phyloP scores from a whole-genome alignment of 2,329 filamentous ascomycete genomes.

The Ophiostoma fasciatum region DNA sequence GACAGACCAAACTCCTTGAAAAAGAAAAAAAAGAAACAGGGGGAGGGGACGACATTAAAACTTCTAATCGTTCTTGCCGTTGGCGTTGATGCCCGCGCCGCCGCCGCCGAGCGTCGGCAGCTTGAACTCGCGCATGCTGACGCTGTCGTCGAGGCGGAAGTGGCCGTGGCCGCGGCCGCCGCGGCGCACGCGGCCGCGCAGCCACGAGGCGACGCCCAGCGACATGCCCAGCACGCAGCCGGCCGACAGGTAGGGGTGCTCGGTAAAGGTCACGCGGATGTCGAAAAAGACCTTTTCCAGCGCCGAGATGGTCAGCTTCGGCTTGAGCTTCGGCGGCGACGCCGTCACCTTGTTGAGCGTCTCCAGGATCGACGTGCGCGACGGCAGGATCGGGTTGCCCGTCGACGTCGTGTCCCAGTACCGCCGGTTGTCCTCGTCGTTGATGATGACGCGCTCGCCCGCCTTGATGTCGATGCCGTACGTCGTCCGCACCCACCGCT shows the following conservation, averaged over 20 bases:
- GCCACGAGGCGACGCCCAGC: constrained; percentile 36
- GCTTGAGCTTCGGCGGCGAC: constrained; percentile 53
- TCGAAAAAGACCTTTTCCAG: constrained; percentile 60
- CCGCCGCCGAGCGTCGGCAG: constrained; percentile 42
- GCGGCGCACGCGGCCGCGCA: constrained; percentile 38
- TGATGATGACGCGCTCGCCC: constrained; percentile 87
- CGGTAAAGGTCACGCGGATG: constrained; percentile 40
- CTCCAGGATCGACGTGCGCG: constrained; percentile 80
- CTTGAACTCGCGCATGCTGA: constrained; percentile 39
- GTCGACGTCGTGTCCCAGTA: constrained; percentile 92
- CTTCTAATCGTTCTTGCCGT: constrained; percentile 40
- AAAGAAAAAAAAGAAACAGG: too few relatives aligned
- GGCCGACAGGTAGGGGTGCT: constrained; percentile 44
- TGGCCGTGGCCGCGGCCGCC: constrained; percentile 39
- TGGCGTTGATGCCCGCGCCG: constrained; percentile 23
- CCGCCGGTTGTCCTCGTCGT: constrained; percentile 85
- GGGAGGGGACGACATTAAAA: too few relatives aligned
- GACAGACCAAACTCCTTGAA: neutral
- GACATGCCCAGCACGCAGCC: constrained; percentile 42
- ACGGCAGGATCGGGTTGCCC: constrained; percentile 79
- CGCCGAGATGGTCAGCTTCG: constrained; percentile 62
- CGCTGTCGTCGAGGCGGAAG: constrained; percentile 45
- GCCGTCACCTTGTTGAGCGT: constrained; percentile 60
- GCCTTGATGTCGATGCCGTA: constrained; percentile 82
- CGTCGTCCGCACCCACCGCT: constrained; percentile 88